Evolutionary conservation across 1,284 basidiomycete genomes (phyloP), one percentile per base, ranked within the genome.

Genomic region (Cutaneotrichosporon cutaneum): DNA sequence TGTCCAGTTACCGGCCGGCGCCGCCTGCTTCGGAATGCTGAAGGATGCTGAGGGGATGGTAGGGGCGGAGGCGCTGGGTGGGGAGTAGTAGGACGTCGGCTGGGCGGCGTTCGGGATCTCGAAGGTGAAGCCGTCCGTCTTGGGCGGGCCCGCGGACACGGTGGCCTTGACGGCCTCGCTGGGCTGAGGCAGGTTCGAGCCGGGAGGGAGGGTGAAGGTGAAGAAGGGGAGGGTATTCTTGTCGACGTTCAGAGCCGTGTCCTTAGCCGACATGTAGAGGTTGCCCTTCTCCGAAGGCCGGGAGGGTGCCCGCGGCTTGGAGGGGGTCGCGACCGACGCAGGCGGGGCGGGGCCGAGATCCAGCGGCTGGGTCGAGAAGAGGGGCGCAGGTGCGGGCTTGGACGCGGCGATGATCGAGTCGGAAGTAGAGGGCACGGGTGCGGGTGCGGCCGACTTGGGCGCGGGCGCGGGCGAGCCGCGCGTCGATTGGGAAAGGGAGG

Each of bases 41-140:
- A 59, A 56, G 24, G 54, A 55, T 8, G 57, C 22, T 4, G 53
- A 27, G 7, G 59, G 44, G 16, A 35, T 39, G 3, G 61, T 13
- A 8, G 61, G 55, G 8, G 61, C 51, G 8, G 64, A 27, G 11
- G 51, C 22, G 21, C 36, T 52, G 1, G 60, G 42, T 32, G 54
- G 36, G 5, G 54, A 54, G 21, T 27, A 33, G 27, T 42, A n/a
- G 36, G 48, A 50, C 8, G 48, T 71, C 68, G 48, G 66, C 36
- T 66, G 70, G 30, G 77, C 74, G 0, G 80, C 80, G 3, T 79
- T 62, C 36, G 84, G 83, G 58, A 51, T 14, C 48, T 32, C 85
- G 42, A 83, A 65, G 0, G 75, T 77, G 68, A 85, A 87, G 68
- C 83, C 83, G n/a, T 69, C 65, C 39, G 70, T 16, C 36, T 79